Base-by-base conservation (phyloP, 495 filamentous ascomycete species). In the Penicillium flavigenum region DNA sequence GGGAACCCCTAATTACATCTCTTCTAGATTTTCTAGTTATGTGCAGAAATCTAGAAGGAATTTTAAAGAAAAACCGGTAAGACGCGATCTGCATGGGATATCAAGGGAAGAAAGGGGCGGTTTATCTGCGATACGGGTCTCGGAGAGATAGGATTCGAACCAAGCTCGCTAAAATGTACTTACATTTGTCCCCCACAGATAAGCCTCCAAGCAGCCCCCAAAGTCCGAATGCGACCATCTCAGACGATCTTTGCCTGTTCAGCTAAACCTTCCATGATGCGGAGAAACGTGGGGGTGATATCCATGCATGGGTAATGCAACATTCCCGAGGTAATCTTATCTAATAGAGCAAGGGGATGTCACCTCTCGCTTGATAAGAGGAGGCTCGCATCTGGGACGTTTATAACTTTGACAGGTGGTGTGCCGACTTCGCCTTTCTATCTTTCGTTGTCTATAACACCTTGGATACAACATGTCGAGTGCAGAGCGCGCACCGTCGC, bases 231-330 rank as follows among this genome's bases (percentile, higher is more conserved):
- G 64, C 64, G 65, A 67, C 62, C 47, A 53, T 62, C 51, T 44
- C 52, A 36, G 45, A 36, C 54, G 54, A 56, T 56, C 47, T 31
- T 56, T 54, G 19, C 51, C 46, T 27, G 43, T 42, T 53, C 36
- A 17, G 31, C 32, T 32, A 8, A 39, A 36, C 20, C 41, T 36
- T 55, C 51, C 29, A 45, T 36, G 24, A 56, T 67, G 65, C 62
- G 62, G 65, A 67, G 65, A 67, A 64, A 44, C 61, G 62, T 62
- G 63, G 63, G 63, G 65, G 60, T 60, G 59, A 47, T 46, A 57
- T 57, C 24, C 39, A 12, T 19, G n/a, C 26, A 32, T 19, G 16
- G 49, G 45, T 27, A 43, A 67, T 67, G 65, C 63, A 67, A 67
- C 65, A 61, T 63, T 56, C 16, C 36, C 36, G 36, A 36, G 4